Evolutionary conservation across 805 yeast species (phyloP), one percentile per base, ranked within the genome.

Genomic region (Starmerella apicola): DNA sequence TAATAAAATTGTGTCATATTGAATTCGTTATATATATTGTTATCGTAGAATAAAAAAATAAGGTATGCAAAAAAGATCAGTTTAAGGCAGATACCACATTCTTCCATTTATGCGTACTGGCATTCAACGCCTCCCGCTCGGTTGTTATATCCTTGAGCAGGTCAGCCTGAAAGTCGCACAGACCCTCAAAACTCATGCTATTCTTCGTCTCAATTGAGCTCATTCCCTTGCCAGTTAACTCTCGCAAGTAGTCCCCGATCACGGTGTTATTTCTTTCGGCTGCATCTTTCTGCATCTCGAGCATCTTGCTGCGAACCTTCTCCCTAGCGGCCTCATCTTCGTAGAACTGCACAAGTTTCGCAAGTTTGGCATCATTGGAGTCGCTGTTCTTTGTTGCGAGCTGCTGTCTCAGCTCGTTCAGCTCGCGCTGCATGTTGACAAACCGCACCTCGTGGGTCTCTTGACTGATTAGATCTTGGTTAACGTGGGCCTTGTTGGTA

Each of bases 401-500:
- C 56, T 60, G 46, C 63, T 49, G 42, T 19, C 52, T 50, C 27
- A 63, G 53, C 17, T 43, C 51, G 28, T 54, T 54, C 44, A 67
- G 56, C 42, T 59, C 61, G 21, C 51, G 51, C 50, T 65, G 66
- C 65, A 67, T 60, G 34, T 59, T 61, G 32, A 51, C 57, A 12
- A 67, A 46, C 27, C 58, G 55, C 28, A 56, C 55, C 23, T 59
- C 64, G 39, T 69, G 52, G 16, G 65, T 64, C 3, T 58, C 62
- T 3, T 57, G 55, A 10, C 60, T 57, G 10, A 63, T 49, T 37
- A 62, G 51, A 38, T 64, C 69, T 39, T 66, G 66, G 51, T 74
- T 73, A 38, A 69, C 54, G 18, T 52, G 67, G 0, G 88, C 94
- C 16, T 60, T 59, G 25, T 82, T 77, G 40, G 69, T 70, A 48